phyloP scores from a whole-genome alignment of 1,284 basidiomycete genomes.

The Tilletia setariae region DNA sequence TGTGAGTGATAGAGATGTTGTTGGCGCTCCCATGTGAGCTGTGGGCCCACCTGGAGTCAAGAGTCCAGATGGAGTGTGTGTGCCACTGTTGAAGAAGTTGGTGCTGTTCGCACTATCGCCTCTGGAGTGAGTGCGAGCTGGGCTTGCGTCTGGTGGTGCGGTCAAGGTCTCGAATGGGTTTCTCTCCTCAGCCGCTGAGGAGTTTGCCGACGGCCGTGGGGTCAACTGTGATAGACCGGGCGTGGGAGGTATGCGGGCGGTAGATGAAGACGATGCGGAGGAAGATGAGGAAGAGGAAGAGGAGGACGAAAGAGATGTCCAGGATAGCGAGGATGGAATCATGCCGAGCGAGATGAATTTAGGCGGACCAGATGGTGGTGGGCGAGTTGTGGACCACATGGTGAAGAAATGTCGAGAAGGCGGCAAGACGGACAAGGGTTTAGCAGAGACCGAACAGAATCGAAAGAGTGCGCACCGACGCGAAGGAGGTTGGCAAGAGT shows the following conservation, averaged over 20 bases:
- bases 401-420: neutral
- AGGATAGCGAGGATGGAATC: constrained; percentile 7
- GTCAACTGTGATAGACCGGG: constrained; percentile 25
- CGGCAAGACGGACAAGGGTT: too few relatives aligned
- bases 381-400: neutral
- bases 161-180: constrained; percentile 45
- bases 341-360: constrained; percentile 14
- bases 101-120: constrained; percentile 31
- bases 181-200: constrained; percentile 30
- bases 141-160: constrained; percentile 21
- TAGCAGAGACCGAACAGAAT: too few relatives aligned
- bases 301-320: neutral
- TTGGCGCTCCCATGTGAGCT: constrained; percentile 40
- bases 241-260: constrained; percentile 39
- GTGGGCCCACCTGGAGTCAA: constrained; percentile 44
- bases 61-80: constrained; percentile 37
- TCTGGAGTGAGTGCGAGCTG: constrained; percentile 28
- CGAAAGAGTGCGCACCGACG: too few relatives aligned
- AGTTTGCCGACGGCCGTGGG: neutral
- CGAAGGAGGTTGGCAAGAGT: too few relatives aligned
- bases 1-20: constrained; percentile 39
- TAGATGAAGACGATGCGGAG: constrained; percentile 24
- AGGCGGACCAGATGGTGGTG: neutral
- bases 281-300: neutral
- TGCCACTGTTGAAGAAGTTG: constrained; percentile 3